Evolutionary conservation across 805 yeast genomes (phyloP).

Genomic region (Monosporozyma yasuniensis): DNA sequence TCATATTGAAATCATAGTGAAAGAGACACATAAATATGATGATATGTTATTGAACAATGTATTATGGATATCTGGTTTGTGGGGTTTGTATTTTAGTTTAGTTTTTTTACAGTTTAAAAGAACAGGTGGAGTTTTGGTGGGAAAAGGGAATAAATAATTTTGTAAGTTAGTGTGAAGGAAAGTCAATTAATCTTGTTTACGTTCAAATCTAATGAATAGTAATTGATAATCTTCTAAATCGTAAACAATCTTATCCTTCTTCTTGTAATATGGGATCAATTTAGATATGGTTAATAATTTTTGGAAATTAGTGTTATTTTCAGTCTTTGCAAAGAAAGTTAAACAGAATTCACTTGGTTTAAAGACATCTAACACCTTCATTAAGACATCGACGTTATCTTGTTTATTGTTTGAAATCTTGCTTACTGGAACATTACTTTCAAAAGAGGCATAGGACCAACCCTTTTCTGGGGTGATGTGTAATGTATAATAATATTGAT

Average conservation of each 20-base stretch:
- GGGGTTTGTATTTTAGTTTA: no score
- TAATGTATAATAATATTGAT: slow-evolving; percentile 64
- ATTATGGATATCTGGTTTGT: no score
- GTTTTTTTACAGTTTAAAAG: no score
- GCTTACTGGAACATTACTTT: slow-evolving; percentile 62
- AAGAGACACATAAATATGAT: background rate
- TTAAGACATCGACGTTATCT: slow-evolving; percentile 46
- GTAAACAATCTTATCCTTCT: slow-evolving; percentile 60
- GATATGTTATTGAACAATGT: no score
- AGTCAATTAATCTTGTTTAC: background rate
- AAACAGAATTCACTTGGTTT: slow-evolving; percentile 68
- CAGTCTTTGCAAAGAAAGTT: slow-evolving; percentile 37
- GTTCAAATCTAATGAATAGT: slow-evolving; percentile 52
- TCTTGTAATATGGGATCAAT: slow-evolving; percentile 36
- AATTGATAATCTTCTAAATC: slow-evolving; percentile 68
- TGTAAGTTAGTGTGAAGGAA: background rate
- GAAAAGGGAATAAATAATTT: background rate
- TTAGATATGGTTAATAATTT: slow-evolving; percentile 28
- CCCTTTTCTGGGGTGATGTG: slow-evolving; percentile 92
- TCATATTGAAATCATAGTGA: background rate
- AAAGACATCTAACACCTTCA: slow-evolving; percentile 53
- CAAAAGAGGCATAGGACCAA: slow-evolving; percentile 95
- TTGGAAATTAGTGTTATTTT: slow-evolving; percentile 27
- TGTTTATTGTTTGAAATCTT: slow-evolving; percentile 29
- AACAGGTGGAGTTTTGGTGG: background rate